A percentile compares a stretch with the other conserved stretches of the same genome.
These are phyloP conservation scores for Starmera amethionina DNA, from an alignment of 805 yeast genomes.

Conservation along the genomic window DNA sequence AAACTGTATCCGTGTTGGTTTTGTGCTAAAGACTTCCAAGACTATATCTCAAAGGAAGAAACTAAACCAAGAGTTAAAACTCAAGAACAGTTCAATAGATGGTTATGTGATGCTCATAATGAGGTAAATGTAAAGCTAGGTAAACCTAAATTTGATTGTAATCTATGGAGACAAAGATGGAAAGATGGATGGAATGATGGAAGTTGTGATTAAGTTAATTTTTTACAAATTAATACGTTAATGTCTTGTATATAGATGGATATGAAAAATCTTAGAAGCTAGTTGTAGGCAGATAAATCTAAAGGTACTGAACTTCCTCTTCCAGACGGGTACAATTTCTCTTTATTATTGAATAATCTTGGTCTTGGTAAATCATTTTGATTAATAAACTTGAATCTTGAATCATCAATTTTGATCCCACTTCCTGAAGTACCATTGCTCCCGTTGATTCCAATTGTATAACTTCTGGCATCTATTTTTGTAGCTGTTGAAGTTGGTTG, in stretches of 20 bases:
- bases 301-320: conserved; percentile 89
- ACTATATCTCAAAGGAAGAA: conserved; percentile 38
- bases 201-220: conserved; percentile 28
- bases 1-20: conserved; percentile 88
- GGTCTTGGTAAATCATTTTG: conserved; percentile 74
- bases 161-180: conserved; percentile 92
- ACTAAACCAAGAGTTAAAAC: conserved; percentile 47
- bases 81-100: conserved; percentile 73
- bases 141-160: conserved; percentile 78
- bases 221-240: not conserved
- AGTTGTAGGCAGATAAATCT: conserved; percentile 34
- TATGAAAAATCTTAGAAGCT: too few relatives aligned
- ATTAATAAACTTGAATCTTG: conserved; percentile 28
- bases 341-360: conserved; percentile 60
- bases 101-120: conserved; percentile 96
- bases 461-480: conserved; percentile 17
- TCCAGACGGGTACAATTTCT: conserved; percentile 89
- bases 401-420: conserved; percentile 34
- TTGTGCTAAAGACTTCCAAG: conserved; percentile 79
- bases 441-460: conserved; percentile 18
- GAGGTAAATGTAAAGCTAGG: conserved; percentile 83
- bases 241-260: not conserved
- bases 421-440: conserved; percentile 7
- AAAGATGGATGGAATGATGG: conserved; percentile 80
- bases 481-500: conserved; percentile 10